Evolutionary conservation across 257 asterid genomes (phyloP).

Genomic region (Ilex asprella): DNA sequence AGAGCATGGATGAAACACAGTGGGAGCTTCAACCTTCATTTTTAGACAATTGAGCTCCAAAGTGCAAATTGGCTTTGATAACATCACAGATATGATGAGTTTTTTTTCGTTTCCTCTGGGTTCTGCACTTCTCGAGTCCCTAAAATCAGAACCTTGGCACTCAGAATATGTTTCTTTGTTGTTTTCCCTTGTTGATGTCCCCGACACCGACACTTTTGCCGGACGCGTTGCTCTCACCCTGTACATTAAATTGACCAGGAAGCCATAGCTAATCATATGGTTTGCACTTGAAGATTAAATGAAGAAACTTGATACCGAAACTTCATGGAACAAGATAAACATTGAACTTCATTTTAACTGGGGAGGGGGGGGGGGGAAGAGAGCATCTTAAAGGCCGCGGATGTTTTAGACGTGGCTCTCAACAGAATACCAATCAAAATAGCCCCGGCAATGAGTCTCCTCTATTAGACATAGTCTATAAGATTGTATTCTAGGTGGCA

Average conservation of each 20-base stretch:
- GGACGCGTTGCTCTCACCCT: slow-evolving; percentile 65
- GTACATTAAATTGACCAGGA: slow-evolving; percentile 6
- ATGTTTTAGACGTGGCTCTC: too few relatives aligned
- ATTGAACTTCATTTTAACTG: too few relatives aligned
- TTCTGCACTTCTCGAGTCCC: slow-evolving; percentile 8
- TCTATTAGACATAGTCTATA: too few relatives aligned
- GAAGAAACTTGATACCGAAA: too few relatives aligned
- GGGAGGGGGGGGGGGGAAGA: rapidly evolving
- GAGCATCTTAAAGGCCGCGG: too few relatives aligned
- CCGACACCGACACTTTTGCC: slow-evolving; percentile 37
- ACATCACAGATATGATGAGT: slow-evolving; percentile 62
- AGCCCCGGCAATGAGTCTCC: too few relatives aligned
- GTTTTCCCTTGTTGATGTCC: slow-evolving; percentile 22
- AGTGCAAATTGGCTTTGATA: slow-evolving; percentile 78
- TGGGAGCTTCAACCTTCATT: slow-evolving; percentile 89
- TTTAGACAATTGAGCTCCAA: slow-evolving; percentile 59
- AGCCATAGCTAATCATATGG: neutral
- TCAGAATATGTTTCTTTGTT: slow-evolving; percentile 20
- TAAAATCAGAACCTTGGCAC: slow-evolving; percentile 1
- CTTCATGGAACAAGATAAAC: too few relatives aligned
- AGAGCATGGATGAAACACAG: slow-evolving; percentile 22
- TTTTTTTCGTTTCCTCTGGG: slow-evolving; percentile 34
- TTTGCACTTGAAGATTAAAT: neutral
- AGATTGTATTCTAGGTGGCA: too few relatives aligned
- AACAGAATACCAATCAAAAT: too few relatives aligned